phyloP scores from a whole-genome alignment of 208 protist genomes.

The Blechomonas ayalai region DNA sequence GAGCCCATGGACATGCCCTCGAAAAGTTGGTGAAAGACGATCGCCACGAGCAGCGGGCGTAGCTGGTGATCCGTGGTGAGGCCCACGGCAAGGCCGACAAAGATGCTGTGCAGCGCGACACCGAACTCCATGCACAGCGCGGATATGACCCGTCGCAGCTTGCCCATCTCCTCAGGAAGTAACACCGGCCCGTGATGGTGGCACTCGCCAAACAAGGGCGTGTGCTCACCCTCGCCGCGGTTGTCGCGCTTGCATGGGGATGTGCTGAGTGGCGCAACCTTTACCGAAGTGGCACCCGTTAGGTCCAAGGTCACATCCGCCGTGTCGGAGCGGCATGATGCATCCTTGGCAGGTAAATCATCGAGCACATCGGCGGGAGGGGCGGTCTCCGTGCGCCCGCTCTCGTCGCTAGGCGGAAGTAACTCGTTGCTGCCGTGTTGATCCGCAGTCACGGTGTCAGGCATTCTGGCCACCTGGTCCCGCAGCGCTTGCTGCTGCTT shows the following conservation, averaged over 20 bases:
- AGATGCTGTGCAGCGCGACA: conserved; percentile 6
- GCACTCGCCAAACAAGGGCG: conserved; percentile 3
- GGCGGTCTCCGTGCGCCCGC: no score
- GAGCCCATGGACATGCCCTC: conserved; percentile 17
- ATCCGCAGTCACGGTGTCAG: no score
- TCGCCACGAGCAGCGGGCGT: conserved; percentile 7
- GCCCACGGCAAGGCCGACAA: conserved; percentile 5
- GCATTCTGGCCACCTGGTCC: not conserved
- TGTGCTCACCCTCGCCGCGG: not conserved
- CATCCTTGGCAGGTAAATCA: no score
- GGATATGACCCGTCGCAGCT: conserved; percentile 8
- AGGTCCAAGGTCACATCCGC: no score
- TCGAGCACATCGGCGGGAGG: no score
- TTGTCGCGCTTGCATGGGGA: not conserved
- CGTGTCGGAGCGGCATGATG: no score
- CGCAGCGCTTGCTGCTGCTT: not conserved
- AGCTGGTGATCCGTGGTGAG: conserved; percentile 1
- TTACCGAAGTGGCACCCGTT: no score
- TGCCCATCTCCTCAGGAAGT: conserved; percentile 10
- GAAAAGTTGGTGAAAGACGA: conserved; percentile 21
- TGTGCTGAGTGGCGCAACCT: no score
- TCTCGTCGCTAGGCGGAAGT: no score
- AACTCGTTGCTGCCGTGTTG: no score
- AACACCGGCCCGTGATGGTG: conserved; percentile 19
- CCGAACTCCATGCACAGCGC: conserved; percentile 12